Evolutionary conservation across 345 rosid genomes (phyloP).

Genomic region (Salix arbutifolia): DNA sequence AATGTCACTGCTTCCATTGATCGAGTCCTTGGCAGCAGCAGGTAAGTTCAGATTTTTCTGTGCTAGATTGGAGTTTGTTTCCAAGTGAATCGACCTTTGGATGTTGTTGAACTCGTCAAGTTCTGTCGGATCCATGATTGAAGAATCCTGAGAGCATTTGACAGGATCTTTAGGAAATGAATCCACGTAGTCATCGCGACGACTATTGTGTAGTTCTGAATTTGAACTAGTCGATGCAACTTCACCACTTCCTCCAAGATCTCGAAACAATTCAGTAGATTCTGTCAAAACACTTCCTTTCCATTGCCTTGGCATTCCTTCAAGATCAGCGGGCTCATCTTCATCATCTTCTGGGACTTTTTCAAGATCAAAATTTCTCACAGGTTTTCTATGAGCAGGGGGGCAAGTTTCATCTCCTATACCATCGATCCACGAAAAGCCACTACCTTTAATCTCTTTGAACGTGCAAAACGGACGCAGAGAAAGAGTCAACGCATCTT

Average conservation of each 20-base stretch:
- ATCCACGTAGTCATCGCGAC: not conserved
- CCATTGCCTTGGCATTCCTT: not conserved
- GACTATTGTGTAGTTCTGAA: not conserved
- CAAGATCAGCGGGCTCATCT: not conserved
- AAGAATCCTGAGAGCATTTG: not conserved
- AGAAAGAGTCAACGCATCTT: not conserved
- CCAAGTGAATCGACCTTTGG: not conserved
- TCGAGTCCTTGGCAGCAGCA: not conserved
- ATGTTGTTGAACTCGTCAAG: not conserved
- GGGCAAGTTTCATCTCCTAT: not conserved
- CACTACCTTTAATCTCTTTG: not conserved
- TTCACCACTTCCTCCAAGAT: not conserved
- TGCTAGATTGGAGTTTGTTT: not conserved
- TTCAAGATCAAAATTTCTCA: not conserved
- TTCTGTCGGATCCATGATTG: not conserved
- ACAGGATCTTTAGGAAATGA: not conserved
- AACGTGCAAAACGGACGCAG: not conserved
- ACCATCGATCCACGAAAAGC: not conserved
- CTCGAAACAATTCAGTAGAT: not conserved
- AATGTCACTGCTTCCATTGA: not conserved
- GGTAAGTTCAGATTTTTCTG: not conserved
- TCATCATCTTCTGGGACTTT: not conserved
- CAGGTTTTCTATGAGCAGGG: not conserved
- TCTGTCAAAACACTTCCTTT: not conserved
- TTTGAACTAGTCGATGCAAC: not conserved